Evolutionary conservation across 1,284 basidiomycete genomes (phyloP).

Genomic region (Ustilago cynodontis): DNA sequence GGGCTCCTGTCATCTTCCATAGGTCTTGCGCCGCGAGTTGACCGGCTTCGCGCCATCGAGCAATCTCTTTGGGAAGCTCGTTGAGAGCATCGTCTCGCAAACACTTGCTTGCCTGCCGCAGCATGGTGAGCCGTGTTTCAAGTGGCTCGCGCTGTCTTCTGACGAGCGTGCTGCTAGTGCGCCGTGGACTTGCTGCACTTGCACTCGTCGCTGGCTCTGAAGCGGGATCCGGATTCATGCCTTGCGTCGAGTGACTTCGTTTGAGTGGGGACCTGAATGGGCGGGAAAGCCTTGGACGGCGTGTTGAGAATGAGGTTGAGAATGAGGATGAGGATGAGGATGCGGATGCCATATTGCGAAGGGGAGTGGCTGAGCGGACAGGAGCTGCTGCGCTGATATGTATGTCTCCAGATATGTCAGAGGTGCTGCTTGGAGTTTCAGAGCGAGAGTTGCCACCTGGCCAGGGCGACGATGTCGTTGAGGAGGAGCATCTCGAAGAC

Average conservation of each 20-base stretch:
- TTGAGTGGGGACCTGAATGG: slow-evolving; percentile 38
- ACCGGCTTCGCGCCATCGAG: slow-evolving; percentile 45
- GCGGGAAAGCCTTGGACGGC: slow-evolving; percentile 10
- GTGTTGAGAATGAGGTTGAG: no score
- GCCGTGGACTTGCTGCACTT: neutral
- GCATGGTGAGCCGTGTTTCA: slow-evolving; percentile 28
- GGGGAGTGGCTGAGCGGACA: neutral
- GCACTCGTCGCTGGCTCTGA: neutral
- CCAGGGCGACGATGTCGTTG: slow-evolving; percentile 14
- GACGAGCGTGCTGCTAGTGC: slow-evolving; percentile 1
- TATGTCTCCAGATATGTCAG: slow-evolving; percentile 10
- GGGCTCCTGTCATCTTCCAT: slow-evolving; percentile 43
- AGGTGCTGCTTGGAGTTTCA: slow-evolving; percentile 14
- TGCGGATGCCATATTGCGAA: neutral
- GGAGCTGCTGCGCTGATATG: neutral
- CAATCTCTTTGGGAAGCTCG: slow-evolving; percentile 31
- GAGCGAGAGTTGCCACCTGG: neutral
- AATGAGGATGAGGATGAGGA: no score
- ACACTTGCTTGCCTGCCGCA: slow-evolving; percentile 45
- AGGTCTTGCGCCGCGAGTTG: slow-evolving; percentile 44
- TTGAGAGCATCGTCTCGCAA: slow-evolving; percentile 26
- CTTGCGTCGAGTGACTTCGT: slow-evolving; percentile 5
- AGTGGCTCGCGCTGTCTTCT: slow-evolving; percentile 37
- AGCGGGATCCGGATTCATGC: slow-evolving; percentile 4
- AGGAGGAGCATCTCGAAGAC: slow-evolving; percentile 20